Conservation (phyloP, 108 stramenopile species). For the Pseudonitzschia delicatissima region DNA sequence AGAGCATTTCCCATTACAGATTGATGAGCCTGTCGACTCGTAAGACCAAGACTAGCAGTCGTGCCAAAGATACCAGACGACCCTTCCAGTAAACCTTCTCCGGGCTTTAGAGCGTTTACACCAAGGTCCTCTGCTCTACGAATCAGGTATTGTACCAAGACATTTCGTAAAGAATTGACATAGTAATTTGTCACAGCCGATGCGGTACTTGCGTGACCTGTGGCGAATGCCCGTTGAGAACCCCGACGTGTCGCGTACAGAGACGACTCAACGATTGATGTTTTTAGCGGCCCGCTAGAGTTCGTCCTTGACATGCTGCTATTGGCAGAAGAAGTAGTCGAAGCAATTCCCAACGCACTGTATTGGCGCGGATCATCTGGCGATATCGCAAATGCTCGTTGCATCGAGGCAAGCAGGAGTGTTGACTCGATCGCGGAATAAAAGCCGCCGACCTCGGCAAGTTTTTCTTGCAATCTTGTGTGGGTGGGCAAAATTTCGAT, state of each 20-base stretch:
- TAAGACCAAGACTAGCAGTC: slow-evolving; percentile 17
- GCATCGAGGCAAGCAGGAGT: slow-evolving; percentile 78
- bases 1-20: slow-evolving; percentile 35
- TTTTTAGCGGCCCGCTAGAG: slow-evolving; percentile 51
- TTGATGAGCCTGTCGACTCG: slow-evolving; percentile 23
- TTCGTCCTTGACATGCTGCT: neutral
- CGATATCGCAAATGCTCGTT: slow-evolving; percentile 64
- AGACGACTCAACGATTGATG: slow-evolving; percentile 78
- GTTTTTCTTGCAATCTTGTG: slow-evolving; percentile 65
- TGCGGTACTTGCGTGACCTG: slow-evolving; percentile 80
- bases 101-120: slow-evolving; percentile 65
- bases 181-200: slow-evolving; percentile 74
- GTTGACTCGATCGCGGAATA: slow-evolving; percentile 77
- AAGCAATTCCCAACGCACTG: slow-evolving; percentile 10
- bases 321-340: neutral
- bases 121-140: slow-evolving; percentile 71
- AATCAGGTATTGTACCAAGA: slow-evolving; percentile 63
- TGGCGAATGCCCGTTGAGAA: slow-evolving; percentile 80
- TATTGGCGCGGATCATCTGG: slow-evolving; percentile 27
- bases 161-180: slow-evolving; percentile 57
- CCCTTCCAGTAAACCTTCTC: slow-evolving; percentile 76
- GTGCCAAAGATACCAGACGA: slow-evolving; percentile 62
- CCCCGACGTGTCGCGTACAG: slow-evolving; percentile 77
- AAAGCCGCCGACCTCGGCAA: slow-evolving; percentile 80
- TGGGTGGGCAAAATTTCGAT: slow-evolving; percentile 69